Evolutionary conservation across 768 basidiomycete genomes (phyloP), one percentile per base, ranked within the genome.

Genomic region (Calvatia gigantea): DNA sequence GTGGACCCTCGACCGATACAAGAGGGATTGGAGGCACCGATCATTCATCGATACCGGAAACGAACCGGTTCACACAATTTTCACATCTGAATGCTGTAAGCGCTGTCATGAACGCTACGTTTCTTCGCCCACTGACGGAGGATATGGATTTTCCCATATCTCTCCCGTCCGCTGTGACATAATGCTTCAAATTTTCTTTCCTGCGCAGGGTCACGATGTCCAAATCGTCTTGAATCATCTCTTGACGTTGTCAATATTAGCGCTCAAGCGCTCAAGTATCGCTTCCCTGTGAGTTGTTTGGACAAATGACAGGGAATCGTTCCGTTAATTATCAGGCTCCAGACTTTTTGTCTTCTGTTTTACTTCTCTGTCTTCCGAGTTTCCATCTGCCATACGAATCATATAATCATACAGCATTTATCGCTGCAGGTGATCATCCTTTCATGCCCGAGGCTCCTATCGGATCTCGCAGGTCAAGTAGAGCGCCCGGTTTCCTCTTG

Each of bases 11-110:
- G 41, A 42, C 2, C 17, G 21, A 42, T 0, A 19, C 41, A 19
- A 21, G 29, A 33, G 33, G 15, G 19, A n/a, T 33, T 8, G 14
- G 31, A 19, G 31, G 31, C 17, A 29, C 45, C 27, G 23, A 48
- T 33, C 31, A 19, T 37, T 21, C 39, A 21, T 49, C 32, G 46
- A 23, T 48, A 39, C n/a, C 17, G 31, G 38, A 48, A 49, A 32
- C 29, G 46, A 56, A 56, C 54, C 47, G 23, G 54, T 49, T 56
- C 47, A 43, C 23, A 21, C 54, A 56, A 55, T 33, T 56, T 49
- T 43, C 53, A 46, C 23, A 31, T 48, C n/a, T 55, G 25, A 32
- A 49, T 56, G 46, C 54, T 49, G 39, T 49, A 56, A 49, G 54
- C 54, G 54, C 46, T 42, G 54, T 48, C 54, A 49, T 49, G 35